A percentile compares a stretch with the other conserved stretches of the same genome.
These are phyloP conservation scores for Austroboletus niveus DNA, from an alignment of 1,284 basidiomycete genomes.

Conservation along the genomic window DNA sequence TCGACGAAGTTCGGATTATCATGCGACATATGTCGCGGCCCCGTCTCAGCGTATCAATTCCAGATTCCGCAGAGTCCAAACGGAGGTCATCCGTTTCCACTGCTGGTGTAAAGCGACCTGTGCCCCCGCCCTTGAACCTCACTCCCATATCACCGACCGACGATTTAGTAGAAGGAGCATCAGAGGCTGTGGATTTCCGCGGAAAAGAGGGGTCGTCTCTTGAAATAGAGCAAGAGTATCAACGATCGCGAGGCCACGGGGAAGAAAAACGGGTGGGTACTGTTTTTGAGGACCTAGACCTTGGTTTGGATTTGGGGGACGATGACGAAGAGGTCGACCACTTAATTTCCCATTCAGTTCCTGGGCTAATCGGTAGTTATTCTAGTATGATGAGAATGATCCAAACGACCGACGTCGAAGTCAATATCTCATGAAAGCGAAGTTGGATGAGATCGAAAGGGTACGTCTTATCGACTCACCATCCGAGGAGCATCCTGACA, in stretches of 20 bases:
- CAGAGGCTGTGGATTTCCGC: constrained; percentile 10
- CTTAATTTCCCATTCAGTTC: not conserved
- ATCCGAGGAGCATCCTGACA: constrained; percentile 6
- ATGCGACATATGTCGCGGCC: constrained; percentile 43
- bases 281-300: constrained; percentile 70
- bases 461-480: constrained; percentile 36
- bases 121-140: constrained; percentile 54
- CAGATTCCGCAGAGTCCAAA: constrained; percentile 26
- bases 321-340: constrained; percentile 24
- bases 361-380: constrained; percentile 10
- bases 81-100: constrained; percentile 31
- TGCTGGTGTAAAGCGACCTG: constrained; percentile 27
- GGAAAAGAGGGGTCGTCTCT: constrained; percentile 28
- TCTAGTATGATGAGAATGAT: constrained; percentile 63
- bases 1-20: constrained; percentile 48
- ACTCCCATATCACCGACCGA: constrained; percentile 31
- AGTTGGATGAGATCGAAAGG: constrained; percentile 73
- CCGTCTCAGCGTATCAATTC: constrained; percentile 26
- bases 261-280: constrained; percentile 62
- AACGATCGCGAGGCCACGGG: constrained; percentile 43
- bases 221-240: constrained; percentile 34
- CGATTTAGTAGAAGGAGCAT: constrained; percentile 12
- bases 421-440: constrained; percentile 65
- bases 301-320: constrained; percentile 57
- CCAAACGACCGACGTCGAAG: constrained; percentile 69